Conservation (phyloP, 495 filamentous ascomycete genomes). For the Viridothelium virens region DNA sequence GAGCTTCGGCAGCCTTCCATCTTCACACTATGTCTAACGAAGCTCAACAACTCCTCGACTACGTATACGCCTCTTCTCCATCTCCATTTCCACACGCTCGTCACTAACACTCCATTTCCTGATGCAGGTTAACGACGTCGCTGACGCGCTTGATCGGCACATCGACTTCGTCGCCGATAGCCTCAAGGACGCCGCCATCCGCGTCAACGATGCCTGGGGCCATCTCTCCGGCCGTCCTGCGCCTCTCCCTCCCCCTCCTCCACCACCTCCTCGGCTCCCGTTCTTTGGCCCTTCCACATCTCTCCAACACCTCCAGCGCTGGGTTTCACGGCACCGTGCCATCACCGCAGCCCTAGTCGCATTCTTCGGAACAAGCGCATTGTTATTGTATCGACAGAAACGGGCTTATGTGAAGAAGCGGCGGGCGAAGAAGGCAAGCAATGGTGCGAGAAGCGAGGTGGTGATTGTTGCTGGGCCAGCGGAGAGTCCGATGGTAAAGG, state of each 20-base stretch:
- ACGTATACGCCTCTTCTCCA: conserved; percentile 1
- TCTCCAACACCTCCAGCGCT: conserved; percentile 45
- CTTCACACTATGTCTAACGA: conserved; percentile 14
- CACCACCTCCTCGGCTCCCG: conserved; percentile 42
- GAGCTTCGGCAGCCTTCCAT: background rate
- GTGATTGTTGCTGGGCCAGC: conserved; percentile 81
- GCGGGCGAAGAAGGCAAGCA: conserved; percentile 65
- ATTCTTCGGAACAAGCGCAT: conserved; percentile 52
- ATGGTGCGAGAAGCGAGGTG: conserved; percentile 83
- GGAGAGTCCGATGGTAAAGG: conserved; percentile 68
- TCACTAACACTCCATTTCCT: conserved; percentile 5
- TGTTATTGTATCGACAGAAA: conserved; percentile 57
- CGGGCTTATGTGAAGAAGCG: conserved; percentile 56
- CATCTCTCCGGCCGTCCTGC: conserved; percentile 34
- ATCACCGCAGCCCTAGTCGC: conserved; percentile 60
- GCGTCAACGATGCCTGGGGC: conserved; percentile 48
- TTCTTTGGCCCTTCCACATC: conserved; percentile 37
- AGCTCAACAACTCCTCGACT: conserved; percentile 28
- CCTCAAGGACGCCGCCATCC: conserved; percentile 55
- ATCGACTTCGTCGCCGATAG: conserved; percentile 60
- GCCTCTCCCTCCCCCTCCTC: conserved; percentile 36
- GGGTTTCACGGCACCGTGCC: conserved; percentile 62
- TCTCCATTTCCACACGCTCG: background rate
- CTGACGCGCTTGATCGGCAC: conserved; percentile 67
- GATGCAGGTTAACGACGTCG: conserved; percentile 42